Percentiles rank a stretch among this genome's conserved stretches.
Conservation (phyloP, 2,329 filamentous ascomycete species). For the Exophiala lecanii-corni region DNA sequence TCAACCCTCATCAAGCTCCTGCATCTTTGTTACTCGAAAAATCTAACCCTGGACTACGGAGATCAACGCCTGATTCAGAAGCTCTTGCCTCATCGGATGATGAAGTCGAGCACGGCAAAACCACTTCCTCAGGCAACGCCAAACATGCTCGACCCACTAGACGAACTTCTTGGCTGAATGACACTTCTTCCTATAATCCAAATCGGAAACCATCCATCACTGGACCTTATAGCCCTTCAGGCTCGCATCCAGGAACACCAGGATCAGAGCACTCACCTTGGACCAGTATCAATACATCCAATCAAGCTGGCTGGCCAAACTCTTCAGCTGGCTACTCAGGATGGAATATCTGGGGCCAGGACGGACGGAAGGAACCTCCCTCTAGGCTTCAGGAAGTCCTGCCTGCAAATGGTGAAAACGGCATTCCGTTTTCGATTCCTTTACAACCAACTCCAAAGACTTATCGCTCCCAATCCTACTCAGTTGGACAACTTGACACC, state of each 20-base stretch:
- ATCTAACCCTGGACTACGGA: constrained; percentile 62
- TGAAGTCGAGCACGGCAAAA: constrained; percentile 61
- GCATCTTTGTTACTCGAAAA: constrained; percentile 69
- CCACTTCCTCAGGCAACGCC: constrained; percentile 44
- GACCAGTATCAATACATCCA: constrained; percentile 27
- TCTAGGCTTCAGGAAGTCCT: constrained; percentile 69
- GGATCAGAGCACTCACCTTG: constrained; percentile 57
- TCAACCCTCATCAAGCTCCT: constrained; percentile 43
- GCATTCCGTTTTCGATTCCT: constrained; percentile 79
- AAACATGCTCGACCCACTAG: constrained; percentile 59
- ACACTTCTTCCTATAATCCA: constrained; percentile 61
- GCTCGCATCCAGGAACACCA: constrained; percentile 77
- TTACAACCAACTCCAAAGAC: constrained; percentile 87
- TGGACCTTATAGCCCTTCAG: constrained; percentile 69
- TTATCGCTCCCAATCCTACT: constrained; percentile 94
- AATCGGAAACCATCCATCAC: constrained; percentile 69
- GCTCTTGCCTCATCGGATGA: constrained; percentile 92
- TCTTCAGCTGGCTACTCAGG: constrained; percentile 55
- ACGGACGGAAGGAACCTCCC: constrained; percentile 69
- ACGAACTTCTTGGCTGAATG: constrained; percentile 81
- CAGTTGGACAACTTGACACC: constrained; percentile 76
- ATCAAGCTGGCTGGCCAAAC: constrained; percentile 20
- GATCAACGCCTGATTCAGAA: constrained; percentile 90
- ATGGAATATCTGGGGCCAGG: constrained; percentile 80
- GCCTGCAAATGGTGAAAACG: constrained; percentile 57